Conservation (phyloP, 192 early-diverging fungal genomes). For the Gaertneriomyces sp. region DNA sequence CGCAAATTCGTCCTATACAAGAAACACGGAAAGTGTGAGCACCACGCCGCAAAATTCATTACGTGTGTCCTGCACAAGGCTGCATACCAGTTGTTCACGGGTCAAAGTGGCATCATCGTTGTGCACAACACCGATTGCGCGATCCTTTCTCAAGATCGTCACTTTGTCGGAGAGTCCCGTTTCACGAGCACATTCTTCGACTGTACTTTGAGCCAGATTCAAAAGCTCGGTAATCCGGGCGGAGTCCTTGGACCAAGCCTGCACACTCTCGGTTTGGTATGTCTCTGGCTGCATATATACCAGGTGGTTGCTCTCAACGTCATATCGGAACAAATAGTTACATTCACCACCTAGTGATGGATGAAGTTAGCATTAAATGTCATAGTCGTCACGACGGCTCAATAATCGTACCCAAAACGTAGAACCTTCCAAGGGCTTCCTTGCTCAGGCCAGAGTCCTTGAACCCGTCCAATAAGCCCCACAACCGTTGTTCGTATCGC, state of each 20-base stretch:
- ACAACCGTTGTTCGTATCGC: conserved; percentile 73
- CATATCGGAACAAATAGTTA: conserved; percentile 83
- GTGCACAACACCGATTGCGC: conserved; percentile 72
- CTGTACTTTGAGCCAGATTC: conserved; percentile 70
- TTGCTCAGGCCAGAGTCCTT: conserved; percentile 40
- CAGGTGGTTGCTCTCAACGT: conserved; percentile 51
- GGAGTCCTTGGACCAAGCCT: conserved; percentile 27
- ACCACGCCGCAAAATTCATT: background rate
- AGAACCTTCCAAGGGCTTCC: conserved; percentile 61
- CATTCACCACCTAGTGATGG: conserved; percentile 68
- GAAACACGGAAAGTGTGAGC: background rate
- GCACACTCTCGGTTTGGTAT: conserved; percentile 34
- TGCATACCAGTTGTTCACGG: conserved; percentile 64
- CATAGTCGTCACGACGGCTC: background rate
- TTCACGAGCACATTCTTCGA: conserved; percentile 54
- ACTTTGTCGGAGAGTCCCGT: conserved; percentile 63
- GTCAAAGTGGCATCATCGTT: conserved; percentile 50
- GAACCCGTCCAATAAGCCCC: conserved; percentile 71
- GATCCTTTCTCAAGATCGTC: conserved; percentile 67
- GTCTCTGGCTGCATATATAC: conserved; percentile 57
- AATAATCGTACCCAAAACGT: conserved; percentile 56
- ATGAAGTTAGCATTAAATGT: background rate
- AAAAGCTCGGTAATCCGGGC: conserved; percentile 48
- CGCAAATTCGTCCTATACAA: conserved; percentile 71
- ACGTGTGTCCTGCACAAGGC: background rate